Percentiles rank a stretch among this genome's conserved stretches.
phyloP scores from a whole-genome alignment of 108 stramenopile species.

The Licmophora abbreviata region DNA sequence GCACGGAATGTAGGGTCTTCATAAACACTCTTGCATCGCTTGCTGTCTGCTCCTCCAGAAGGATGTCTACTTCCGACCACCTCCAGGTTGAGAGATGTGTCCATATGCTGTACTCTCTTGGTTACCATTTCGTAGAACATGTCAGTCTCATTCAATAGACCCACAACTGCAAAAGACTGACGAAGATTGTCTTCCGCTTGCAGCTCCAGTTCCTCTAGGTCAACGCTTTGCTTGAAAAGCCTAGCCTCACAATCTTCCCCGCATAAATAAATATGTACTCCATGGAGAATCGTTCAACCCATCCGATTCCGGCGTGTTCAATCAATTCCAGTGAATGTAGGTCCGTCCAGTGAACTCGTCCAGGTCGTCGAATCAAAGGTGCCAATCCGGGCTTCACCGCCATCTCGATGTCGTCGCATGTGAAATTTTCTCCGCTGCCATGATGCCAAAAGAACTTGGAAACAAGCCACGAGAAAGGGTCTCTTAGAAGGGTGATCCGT shows the following conservation, averaged over 20 bases:
- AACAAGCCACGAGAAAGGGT: constrained; percentile 34
- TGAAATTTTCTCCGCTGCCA: neutral
- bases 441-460: constrained; percentile 33
- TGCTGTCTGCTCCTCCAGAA: neutral
- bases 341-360: neutral
- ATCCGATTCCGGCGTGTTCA: constrained; percentile 1
- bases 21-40: constrained; percentile 10
- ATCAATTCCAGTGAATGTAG: neutral
- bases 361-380: neutral
- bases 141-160: constrained; percentile 32
- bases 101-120: constrained; percentile 10
- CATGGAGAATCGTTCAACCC: neutral
- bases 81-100: constrained; percentile 13
- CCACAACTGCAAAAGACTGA: constrained; percentile 34
- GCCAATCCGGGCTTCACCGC: no score
- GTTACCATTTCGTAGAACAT: constrained; percentile 37
- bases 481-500: constrained; percentile 27
- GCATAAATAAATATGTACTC: no score
- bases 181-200: constrained; percentile 32
- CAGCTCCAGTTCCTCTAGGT: constrained; percentile 14
- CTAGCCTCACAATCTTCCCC: no score
- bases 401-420: constrained; percentile 8
- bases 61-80: constrained; percentile 9
- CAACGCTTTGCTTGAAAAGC: no score
- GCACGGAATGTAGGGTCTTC: constrained; percentile 6